Evolutionary conservation across 148 eudicot genomes (phyloP), one percentile per base, ranked within the genome.

Genomic region (Camellia lanceoleosa): DNA sequence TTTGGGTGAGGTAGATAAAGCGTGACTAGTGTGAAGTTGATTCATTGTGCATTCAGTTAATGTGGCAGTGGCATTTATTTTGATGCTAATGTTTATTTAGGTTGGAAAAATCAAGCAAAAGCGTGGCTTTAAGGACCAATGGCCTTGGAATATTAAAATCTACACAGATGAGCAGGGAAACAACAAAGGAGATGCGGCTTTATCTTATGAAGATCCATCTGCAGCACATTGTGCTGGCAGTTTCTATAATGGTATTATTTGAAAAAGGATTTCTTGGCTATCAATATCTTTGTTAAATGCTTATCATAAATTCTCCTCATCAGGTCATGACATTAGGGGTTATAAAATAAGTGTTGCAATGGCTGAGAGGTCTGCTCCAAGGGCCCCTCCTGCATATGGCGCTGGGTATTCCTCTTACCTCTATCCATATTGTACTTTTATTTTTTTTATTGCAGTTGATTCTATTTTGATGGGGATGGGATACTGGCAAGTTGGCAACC

Each of bases 141-240:
- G 99, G 99, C 99, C 99, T 3, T 96, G 90, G 89, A 94, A 88
- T 82, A 94, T 96, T 80, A 93, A 93, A 78, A 49, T 95, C 52
- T 95, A 93, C 90, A 86, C 94, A 9, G 99, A 95, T 86, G 99
- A 96, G n/a, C 84, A 79, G 49, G 98, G 99, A 76, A 96, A 92
- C 47, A 89, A 87, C 84, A 96, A 95, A 87, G 99, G 99, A 78
- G 99, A 96, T 89, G 99, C 87, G 41, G 89, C 83, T 85, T 76
- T 95, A 81, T 85, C 97, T 9, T 93, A 95, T 85, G 98, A 95
- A 83, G 98, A 95, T 80, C 98, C 98, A 41, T 88, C 91, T 70
- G 98, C 97, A 64, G 98, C 98, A 3, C 98, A 95, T 83, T 83
- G 92, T 79, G 98, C 98, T 65, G 95, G 99, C 44, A 86, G 95